Conservation (phyloP, 176 grass and related monocot genomes). For the Coix lacrymajobi region DNA sequence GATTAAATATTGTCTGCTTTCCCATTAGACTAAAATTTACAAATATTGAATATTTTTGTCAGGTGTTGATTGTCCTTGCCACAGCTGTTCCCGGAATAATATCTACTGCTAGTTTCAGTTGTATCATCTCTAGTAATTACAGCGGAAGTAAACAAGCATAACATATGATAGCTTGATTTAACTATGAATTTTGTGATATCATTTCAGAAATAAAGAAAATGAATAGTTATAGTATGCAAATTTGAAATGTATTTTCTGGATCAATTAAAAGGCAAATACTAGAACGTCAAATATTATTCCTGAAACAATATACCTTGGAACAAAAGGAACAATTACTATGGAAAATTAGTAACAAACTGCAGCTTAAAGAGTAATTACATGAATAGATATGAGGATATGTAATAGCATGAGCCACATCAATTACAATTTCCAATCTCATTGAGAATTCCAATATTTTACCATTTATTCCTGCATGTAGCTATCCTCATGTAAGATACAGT, state of each 20-base stretch:
- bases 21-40: background rate
- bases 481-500: conserved; percentile 25
- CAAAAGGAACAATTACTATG: background rate
- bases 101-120: background rate
- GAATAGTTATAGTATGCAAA: background rate
- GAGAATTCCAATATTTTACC: conserved; percentile 60
- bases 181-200: background rate
- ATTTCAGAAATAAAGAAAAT: conserved; percentile 3
- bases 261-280: background rate
- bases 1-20: background rate
- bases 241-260: background rate
- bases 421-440: conserved; percentile 64
- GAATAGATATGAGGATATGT: conserved; percentile 98
- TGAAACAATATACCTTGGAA: background rate
- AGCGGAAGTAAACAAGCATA: background rate
- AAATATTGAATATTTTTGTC: background rate
- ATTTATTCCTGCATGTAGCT: conserved; percentile 48
- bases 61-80: background rate
- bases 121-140: background rate
- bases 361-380: conserved; percentile 31
- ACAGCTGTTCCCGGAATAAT: background rate
- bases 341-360: conserved; percentile 1
- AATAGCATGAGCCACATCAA: conserved; percentile 94
- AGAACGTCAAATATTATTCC: background rate
- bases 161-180: background rate